A percentile compares a stretch with the other conserved stretches of the same genome.
Conservation (phyloP, 495 filamentous ascomycete genomes). For the Paragyromitra xinjiangensis region DNA sequence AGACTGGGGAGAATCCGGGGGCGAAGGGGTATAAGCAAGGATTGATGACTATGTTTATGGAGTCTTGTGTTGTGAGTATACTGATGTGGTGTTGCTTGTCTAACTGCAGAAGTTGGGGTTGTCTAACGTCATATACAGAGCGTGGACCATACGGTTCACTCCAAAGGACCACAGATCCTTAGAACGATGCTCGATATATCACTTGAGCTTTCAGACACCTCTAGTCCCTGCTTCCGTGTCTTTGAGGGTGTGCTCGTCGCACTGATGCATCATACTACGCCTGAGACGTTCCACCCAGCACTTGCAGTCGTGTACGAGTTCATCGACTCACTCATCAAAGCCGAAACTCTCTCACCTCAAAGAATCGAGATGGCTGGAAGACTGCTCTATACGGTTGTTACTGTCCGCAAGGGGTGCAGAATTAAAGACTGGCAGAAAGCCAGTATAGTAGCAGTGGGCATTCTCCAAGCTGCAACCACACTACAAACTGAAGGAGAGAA, state of each 20-base stretch:
- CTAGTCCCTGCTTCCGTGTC: conserved; percentile 66
- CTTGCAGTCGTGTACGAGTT: conserved; percentile 67
- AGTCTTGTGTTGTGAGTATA: conserved; percentile 64
- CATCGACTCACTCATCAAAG: conserved; percentile 59
- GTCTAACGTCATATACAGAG: conserved; percentile 70
- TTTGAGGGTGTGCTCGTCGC: conserved; percentile 77
- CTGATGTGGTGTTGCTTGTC: neutral
- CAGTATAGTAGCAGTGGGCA: conserved; percentile 66
- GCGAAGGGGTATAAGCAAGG: conserved; percentile 78
- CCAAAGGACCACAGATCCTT: conserved; percentile 76
- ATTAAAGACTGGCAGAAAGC: conserved; percentile 76
- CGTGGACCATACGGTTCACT: conserved; percentile 79
- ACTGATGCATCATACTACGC: conserved; percentile 79
- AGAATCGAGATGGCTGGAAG: conserved; percentile 66
- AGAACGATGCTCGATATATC: conserved; percentile 64
- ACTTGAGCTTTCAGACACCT: conserved; percentile 21
- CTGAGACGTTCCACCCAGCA: conserved; percentile 72
- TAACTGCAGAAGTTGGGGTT: neutral
- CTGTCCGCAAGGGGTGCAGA: conserved; percentile 79
- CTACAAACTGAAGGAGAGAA: conserved; percentile 58
- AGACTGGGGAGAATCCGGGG: conserved; percentile 60
- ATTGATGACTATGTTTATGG: conserved; percentile 87
- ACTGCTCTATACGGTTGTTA: conserved; percentile 72
- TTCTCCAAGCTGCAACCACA: conserved; percentile 63
- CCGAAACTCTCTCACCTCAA: conserved; percentile 55